These are phyloP conservation scores for Nidula microcarpa DNA, from an alignment of 768 basidiomycete genomes.

Conservation along the genomic window DNA sequence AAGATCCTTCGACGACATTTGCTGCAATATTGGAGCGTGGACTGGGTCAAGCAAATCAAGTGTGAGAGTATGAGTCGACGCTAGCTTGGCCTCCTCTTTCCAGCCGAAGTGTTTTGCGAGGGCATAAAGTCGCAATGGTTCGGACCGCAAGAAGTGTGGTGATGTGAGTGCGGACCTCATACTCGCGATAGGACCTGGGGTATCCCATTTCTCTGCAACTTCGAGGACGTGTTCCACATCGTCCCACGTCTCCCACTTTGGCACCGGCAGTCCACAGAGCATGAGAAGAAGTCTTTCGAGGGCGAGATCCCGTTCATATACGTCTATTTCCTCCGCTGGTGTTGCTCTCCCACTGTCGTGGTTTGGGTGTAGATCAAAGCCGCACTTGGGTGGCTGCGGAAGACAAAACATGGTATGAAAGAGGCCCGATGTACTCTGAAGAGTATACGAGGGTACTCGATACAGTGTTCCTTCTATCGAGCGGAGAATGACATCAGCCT, in stretches of 20 bases:
- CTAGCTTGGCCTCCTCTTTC: slow-evolving; percentile 51
- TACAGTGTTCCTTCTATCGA: slow-evolving; percentile 49
- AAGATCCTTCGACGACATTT: slow-evolving; percentile 48
- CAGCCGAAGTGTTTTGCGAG: slow-evolving; percentile 62
- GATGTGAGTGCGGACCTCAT: slow-evolving; percentile 51
- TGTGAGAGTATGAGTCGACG: slow-evolving; percentile 54
- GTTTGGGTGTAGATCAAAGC: neutral
- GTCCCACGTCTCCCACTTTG: slow-evolving; percentile 46
- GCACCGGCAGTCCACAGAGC: slow-evolving; percentile 51
- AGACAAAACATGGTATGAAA: slow-evolving; percentile 61
- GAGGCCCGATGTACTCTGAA: slow-evolving; percentile 57
- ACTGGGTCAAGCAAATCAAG: slow-evolving; percentile 42
- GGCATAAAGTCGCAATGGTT: slow-evolving; percentile 50
- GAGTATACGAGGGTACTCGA: slow-evolving; percentile 51
- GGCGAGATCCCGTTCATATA: slow-evolving; percentile 38
- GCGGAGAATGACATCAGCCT: slow-evolving; percentile 32
- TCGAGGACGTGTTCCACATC: slow-evolving; percentile 50
- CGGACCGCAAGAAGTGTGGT: slow-evolving; percentile 37
- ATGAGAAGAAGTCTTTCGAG: slow-evolving; percentile 56
- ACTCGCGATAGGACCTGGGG: slow-evolving; percentile 54
- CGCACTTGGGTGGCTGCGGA: slow-evolving; percentile 32
- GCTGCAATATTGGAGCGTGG: slow-evolving; percentile 40
- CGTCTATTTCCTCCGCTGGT: slow-evolving; percentile 21
- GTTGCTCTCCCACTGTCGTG: too few species aligned
- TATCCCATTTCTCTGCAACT: slow-evolving; percentile 71